A percentile compares a stretch with the other conserved stretches of the same genome.
Conservation (phyloP, 2,329 filamentous ascomycete genomes). For the Colletotrichum melonis region DNA sequence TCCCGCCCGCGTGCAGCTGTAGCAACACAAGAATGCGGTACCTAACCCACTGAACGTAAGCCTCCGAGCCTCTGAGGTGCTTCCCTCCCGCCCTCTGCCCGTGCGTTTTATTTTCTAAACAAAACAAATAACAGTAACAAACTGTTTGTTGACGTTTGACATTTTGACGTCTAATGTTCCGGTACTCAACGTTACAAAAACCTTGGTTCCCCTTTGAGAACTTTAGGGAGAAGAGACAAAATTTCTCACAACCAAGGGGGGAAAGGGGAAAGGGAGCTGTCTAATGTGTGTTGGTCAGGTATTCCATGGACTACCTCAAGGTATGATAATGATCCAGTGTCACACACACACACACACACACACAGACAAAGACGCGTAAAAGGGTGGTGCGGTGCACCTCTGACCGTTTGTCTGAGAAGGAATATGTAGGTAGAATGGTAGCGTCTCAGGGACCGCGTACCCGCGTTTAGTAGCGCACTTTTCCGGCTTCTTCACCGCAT, state of each 20-base stretch:
- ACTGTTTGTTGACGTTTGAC: neutral
- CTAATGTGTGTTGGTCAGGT: neutral
- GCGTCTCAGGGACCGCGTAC: neutral
- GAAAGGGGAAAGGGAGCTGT: neutral
- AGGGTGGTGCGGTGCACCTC: no score
- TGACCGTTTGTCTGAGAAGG: neutral
- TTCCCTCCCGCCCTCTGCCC: neutral
- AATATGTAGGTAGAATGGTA: neutral
- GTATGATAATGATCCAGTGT: neutral
- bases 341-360: neutral
- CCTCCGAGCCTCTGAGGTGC: neutral
- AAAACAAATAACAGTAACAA: neutral
- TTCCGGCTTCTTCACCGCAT: neutral
- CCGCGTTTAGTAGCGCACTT: neutral
- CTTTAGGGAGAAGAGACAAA: neutral
- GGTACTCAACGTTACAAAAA: neutral
- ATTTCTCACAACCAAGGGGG: neutral
- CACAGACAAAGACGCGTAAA: neutral
- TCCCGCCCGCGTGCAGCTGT: conserved; percentile 34
- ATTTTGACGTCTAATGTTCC: neutral
- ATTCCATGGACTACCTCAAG: neutral
- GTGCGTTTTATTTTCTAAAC: neutral
- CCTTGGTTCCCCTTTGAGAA: neutral
- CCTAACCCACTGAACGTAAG: neutral
- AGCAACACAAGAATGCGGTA: conserved; percentile 23